These are phyloP conservation scores for Phaffia australis DNA, from an alignment of 768 basidiomycete genomes.

Conservation along the genomic window DNA sequence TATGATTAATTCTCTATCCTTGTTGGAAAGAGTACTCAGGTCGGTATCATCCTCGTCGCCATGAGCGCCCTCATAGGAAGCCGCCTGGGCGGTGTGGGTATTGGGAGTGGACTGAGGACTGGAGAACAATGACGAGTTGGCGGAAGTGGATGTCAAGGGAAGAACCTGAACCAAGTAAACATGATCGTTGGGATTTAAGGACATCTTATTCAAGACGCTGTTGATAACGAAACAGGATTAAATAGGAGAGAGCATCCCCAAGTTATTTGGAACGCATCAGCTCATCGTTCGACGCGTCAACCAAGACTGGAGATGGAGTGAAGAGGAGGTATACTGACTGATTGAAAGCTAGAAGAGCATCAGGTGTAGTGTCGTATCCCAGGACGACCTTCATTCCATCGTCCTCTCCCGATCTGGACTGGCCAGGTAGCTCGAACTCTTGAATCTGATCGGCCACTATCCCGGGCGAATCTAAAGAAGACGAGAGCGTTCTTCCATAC, in stretches of 20 bases:
- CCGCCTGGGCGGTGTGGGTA: slow-evolving; percentile 1
- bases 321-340: slow-evolving; percentile 11
- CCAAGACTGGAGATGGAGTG: neutral
- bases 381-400: slow-evolving; percentile 11
- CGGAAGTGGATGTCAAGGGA: neutral
- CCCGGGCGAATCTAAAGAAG: too few relatives aligned
- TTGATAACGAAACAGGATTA: neutral
- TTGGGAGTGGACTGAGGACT: neutral
- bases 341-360: neutral
- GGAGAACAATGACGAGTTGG: neutral
- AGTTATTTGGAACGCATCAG: neutral
- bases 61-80: neutral
- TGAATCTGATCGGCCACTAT: too few relatives aligned
- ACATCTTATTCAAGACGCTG: slow-evolving; percentile 23
- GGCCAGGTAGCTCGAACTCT: neutral
- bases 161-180: slow-evolving; percentile 15
- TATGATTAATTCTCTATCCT: slow-evolving; percentile 2
- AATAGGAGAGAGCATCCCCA: neutral
- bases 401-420: neutral
- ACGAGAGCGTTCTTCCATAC: slow-evolving; percentile 9
- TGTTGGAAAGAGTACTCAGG: neutral
- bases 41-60: neutral
- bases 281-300: too few relatives aligned
- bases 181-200: slow-evolving; percentile 15
- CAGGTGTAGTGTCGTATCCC: slow-evolving; percentile 11